These are phyloP conservation scores for Mucor piriformis DNA, from an alignment of 371 early-diverging fungal genomes.

Conservation along the genomic window DNA sequence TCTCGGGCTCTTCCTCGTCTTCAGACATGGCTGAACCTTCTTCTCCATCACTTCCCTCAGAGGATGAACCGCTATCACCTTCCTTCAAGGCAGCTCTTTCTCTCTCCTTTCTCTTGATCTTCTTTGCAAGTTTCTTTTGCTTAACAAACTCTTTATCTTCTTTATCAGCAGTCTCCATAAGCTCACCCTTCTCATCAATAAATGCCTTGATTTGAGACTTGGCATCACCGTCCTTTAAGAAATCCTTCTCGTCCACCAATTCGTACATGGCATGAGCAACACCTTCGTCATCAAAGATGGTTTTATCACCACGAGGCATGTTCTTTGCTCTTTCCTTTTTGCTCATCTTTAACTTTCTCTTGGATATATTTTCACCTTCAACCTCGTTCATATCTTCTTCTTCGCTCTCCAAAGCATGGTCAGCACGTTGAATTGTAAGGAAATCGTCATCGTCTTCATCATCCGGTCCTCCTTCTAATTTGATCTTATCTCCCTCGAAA, in stretches of 20 bases:
- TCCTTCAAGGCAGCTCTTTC: constrained; percentile 44
- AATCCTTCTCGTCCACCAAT: constrained; percentile 78
- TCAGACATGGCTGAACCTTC: constrained; percentile 31
- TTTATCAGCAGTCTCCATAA: constrained; percentile 75
- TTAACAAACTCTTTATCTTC: constrained; percentile 72
- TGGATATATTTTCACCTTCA: constrained; percentile 56
- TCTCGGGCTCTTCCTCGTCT: constrained; percentile 25
- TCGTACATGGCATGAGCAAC: constrained; percentile 76
- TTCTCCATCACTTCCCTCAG: constrained; percentile 25
- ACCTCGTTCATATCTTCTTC: constrained; percentile 22
- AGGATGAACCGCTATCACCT: constrained; percentile 25
- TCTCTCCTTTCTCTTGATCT: constrained; percentile 65
- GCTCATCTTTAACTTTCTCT: constrained; percentile 67
- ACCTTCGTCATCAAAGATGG: constrained; percentile 94
- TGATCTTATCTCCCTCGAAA: constrained; percentile 55
- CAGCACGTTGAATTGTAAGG: constrained; percentile 76
- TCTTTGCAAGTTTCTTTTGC: constrained; percentile 75
- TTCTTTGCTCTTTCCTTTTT: constrained; percentile 78
- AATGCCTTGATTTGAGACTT: constrained; percentile 64
- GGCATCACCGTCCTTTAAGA: constrained; percentile 76
- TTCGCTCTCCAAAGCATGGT: constrained; percentile 69
- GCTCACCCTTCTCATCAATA: constrained; percentile 61
- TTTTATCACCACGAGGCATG: constrained; percentile 66
- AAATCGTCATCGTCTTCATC: constrained; percentile 74
- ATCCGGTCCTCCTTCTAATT: constrained; percentile 32